Conservation (phyloP, 768 basidiomycete genomes). For the Stropharia rugosoannulata region DNA sequence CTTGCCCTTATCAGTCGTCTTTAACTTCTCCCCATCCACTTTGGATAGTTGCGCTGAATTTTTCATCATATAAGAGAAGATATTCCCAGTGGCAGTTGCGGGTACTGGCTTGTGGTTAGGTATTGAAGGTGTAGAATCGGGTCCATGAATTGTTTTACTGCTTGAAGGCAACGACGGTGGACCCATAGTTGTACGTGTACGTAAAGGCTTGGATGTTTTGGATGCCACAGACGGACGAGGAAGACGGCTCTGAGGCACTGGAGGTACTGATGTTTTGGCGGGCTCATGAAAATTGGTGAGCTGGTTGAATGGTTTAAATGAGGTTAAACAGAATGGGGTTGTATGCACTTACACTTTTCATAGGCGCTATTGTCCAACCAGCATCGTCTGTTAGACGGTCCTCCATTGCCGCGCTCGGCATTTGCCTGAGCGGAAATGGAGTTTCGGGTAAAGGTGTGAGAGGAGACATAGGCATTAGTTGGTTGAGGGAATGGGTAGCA, state of each 20-base stretch:
- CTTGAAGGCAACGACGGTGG: slow-evolving; percentile 10
- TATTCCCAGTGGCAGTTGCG: slow-evolving; percentile 16
- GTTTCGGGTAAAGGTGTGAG: slow-evolving; percentile 54
- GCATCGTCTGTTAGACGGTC: slow-evolving; percentile 18
- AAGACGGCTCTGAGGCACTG: slow-evolving; percentile 28
- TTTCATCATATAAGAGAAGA: slow-evolving; percentile 34
- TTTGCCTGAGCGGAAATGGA: slow-evolving; percentile 28
- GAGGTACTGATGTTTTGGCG: slow-evolving; percentile 7
- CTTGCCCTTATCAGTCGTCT: slow-evolving; percentile 12
- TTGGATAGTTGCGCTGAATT: slow-evolving; percentile 14
- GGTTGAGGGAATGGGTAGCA: slow-evolving; percentile 15
- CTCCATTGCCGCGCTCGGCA: slow-evolving; percentile 7
- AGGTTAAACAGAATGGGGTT: neutral
- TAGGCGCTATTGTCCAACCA: slow-evolving; percentile 21
- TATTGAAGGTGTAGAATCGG: neutral
- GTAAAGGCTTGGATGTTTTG: slow-evolving; percentile 4
- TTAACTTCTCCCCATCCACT: slow-evolving; percentile 23
- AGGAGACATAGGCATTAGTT: slow-evolving; percentile 28
- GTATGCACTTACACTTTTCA: slow-evolving; percentile 21
- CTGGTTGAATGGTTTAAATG: neutral
- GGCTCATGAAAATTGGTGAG: slow-evolving; percentile 13
- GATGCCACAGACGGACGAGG: slow-evolving; percentile 30
- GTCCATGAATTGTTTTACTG: slow-evolving; percentile 3
- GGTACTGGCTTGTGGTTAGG: neutral
- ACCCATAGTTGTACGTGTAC: slow-evolving; percentile 11